Evolutionary conservation across 257 asterid genomes (phyloP).

Genomic region (Lantana camara): DNA sequence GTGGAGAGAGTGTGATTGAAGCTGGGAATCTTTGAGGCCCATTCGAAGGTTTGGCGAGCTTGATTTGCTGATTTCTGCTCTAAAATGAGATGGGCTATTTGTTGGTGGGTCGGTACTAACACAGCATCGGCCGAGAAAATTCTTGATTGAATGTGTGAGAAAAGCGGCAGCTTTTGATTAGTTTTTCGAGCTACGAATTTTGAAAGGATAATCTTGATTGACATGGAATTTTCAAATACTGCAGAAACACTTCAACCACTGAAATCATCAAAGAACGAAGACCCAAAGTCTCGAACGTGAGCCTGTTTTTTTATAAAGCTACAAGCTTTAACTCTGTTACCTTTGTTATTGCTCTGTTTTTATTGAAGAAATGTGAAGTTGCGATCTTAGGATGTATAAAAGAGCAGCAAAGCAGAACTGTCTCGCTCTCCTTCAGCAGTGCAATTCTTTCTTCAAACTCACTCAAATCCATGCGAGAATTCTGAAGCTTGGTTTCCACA

Average conservation of each 20-base stretch:
- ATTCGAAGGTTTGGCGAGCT: conserved; percentile 86
- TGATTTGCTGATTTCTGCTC: conserved; percentile 70
- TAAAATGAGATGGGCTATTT: conserved; percentile 63
- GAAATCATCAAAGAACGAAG: neutral
- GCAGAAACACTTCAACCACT: neutral
- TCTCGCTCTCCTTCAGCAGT: conserved; percentile 60
- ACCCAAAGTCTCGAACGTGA: neutral
- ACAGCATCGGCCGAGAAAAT: conserved; percentile 40
- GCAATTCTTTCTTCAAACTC: conserved; percentile 61
- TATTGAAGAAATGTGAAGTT: neutral
- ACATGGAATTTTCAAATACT: conserved; percentile 32
- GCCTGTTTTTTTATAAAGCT: too few species aligned
- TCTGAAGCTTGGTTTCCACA: conserved; percentile 64
- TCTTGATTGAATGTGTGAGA: conserved; percentile 37
- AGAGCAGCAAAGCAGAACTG: conserved; percentile 74
- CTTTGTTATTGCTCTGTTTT: neutral
- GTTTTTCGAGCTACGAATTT: conserved; percentile 11
- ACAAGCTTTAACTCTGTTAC: neutral
- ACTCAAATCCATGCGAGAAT: conserved; percentile 59
- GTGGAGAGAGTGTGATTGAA: conserved; percentile 70
- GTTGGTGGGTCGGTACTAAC: conserved; percentile 65
- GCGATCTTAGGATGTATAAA: conserved; percentile 31
- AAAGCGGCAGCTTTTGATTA: conserved; percentile 12
- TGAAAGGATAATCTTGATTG: conserved; percentile 23
- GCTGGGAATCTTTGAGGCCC: conserved; percentile 73